These are phyloP conservation scores for Populus pruinosa DNA, from an alignment of 345 rosid species.

Conservation along the genomic window DNA sequence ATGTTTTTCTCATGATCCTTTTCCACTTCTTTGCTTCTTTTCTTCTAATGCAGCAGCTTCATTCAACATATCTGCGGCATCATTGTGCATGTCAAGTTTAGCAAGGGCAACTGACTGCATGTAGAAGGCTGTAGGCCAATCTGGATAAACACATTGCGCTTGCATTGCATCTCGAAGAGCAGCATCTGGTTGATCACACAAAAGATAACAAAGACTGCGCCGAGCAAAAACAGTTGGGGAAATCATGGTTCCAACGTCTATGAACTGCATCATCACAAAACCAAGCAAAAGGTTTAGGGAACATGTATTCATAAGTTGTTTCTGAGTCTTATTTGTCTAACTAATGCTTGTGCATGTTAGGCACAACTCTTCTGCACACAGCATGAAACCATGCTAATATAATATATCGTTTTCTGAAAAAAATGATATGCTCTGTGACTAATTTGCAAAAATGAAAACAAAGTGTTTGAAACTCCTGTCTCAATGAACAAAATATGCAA, in stretches of 20 bases:
- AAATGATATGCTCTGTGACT: background rate
- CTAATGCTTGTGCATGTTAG: background rate
- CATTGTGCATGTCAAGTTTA: conserved; percentile 90
- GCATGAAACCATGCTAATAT: background rate
- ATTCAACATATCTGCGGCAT: conserved; percentile 89
- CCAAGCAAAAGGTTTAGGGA: background rate
- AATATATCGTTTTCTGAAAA: background rate
- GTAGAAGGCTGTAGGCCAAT: conserved; percentile 94
- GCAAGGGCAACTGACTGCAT: conserved; percentile 98
- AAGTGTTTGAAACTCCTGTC: background rate
- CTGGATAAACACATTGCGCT: conserved; percentile 78
- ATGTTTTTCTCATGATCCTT: conserved; percentile 38
- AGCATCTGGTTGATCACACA: conserved; percentile 81
- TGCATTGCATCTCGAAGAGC: conserved; percentile 98
- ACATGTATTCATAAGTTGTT: background rate
- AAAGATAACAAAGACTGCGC: conserved; percentile 82
- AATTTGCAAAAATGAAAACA: background rate
- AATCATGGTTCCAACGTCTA: conserved; percentile 78
- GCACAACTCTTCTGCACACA: background rate
- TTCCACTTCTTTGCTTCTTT: conserved; percentile 72
- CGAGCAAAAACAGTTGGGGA: conserved; percentile 92
- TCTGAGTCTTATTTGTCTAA: background rate
- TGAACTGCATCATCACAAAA: conserved; percentile 49
- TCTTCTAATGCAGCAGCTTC: conserved; percentile 86
- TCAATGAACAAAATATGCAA: background rate